Percentiles rank a stretch among this genome's conserved stretches.
These are phyloP conservation scores for Serpula lacrymans DNA, from an alignment of 768 basidiomycete genomes.

Conservation along the genomic window DNA sequence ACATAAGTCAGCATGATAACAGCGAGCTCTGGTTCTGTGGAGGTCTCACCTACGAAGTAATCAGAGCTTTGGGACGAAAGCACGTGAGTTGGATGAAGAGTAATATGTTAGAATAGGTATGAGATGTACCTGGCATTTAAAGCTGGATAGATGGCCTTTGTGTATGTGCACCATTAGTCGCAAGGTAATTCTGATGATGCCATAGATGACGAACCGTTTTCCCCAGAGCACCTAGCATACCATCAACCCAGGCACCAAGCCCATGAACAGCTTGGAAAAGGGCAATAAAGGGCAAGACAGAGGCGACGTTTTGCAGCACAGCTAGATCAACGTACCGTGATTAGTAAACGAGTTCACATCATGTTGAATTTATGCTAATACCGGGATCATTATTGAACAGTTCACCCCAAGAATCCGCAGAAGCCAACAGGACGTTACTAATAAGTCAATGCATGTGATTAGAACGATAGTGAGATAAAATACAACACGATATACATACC, in stretches of 20 bases:
- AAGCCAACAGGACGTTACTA: constrained; percentile 42
- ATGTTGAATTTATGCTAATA: constrained; percentile 12
- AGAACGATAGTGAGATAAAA: neutral
- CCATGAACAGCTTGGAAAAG: constrained; percentile 21
- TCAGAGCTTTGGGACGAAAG: constrained; percentile 12
- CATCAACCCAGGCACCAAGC: constrained; percentile 17
- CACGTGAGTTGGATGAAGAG: constrained; percentile 2
- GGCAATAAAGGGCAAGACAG: constrained; percentile 43
- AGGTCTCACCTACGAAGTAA: constrained; percentile 27
- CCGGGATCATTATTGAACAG: constrained; percentile 57
- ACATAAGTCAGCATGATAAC: neutral
- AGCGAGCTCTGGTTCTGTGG: neutral
- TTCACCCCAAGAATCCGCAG: constrained; percentile 48
- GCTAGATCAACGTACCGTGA: constrained; percentile 30
- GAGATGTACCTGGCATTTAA: constrained; percentile 21
- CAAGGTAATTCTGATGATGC: neutral
- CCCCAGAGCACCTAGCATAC: constrained; percentile 15
- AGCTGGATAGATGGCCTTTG: constrained; percentile 14
- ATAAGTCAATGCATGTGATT: neutral
- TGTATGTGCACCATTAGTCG: too few relatives aligned
- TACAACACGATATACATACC: constrained; percentile 3
- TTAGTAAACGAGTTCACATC: neutral
- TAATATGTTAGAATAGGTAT: neutral
- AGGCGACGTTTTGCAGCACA: constrained; percentile 40
- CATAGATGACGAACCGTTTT: constrained; percentile 6